phyloP scores from a whole-genome alignment of 495 filamentous ascomycete genomes.

The Trichoderma reesei region DNA sequence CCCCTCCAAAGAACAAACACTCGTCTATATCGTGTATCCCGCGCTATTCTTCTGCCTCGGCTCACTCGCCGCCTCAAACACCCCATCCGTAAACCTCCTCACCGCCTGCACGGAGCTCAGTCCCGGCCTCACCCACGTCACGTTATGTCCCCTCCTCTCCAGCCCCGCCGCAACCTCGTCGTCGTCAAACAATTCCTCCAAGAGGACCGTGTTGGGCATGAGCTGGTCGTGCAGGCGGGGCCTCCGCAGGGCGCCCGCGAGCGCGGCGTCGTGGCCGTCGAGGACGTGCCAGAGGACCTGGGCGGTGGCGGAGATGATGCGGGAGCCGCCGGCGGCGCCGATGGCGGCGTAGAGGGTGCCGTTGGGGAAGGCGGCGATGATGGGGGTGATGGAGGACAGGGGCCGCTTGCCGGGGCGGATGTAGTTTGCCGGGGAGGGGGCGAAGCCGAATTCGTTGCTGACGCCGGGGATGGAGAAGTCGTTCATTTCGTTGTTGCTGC shows the following conservation, averaged over 20 bases:
- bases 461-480: slow-evolving; percentile 74
- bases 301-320: slow-evolving; percentile 77
- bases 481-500: slow-evolving; percentile 83
- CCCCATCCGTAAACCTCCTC: slow-evolving; percentile 57
- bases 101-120: slow-evolving; percentile 64
- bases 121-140: slow-evolving; percentile 57
- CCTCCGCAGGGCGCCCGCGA: slow-evolving; percentile 50
- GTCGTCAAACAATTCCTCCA: slow-evolving; percentile 66
- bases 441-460: slow-evolving; percentile 72
- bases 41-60: slow-evolving; percentile 66
- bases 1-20: background rate
- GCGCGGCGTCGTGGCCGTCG: slow-evolving; percentile 46
- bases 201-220: slow-evolving; percentile 53
- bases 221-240: slow-evolving; percentile 81
- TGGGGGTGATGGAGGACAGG: slow-evolving; percentile 66
- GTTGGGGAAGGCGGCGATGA: slow-evolving; percentile 61
- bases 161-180: slow-evolving; percentile 55
- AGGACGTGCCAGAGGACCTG: slow-evolving; percentile 68
- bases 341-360: slow-evolving; percentile 57
- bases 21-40: slow-evolving; percentile 52
- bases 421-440: slow-evolving; percentile 71
- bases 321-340: slow-evolving; percentile 75
- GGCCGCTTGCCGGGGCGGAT: slow-evolving; percentile 74
- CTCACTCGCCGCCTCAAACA: slow-evolving; percentile 49
- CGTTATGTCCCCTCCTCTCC: slow-evolving; percentile 56